These are phyloP conservation scores for Pythium vanterpoolii DNA, from an alignment of 352 stramenopile species.

Conservation along the genomic window DNA sequence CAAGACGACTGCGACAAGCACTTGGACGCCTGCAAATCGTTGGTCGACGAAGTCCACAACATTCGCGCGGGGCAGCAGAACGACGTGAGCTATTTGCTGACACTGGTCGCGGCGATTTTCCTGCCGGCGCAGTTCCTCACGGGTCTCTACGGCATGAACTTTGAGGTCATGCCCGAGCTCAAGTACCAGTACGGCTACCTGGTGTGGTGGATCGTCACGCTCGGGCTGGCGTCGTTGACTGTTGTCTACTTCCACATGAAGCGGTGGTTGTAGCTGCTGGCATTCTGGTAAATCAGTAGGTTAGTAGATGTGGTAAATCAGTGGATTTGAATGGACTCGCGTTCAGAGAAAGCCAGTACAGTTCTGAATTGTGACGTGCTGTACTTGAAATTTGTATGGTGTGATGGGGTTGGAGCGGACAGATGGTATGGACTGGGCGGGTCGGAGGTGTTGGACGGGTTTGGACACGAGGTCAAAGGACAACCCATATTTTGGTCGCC, in stretches of 20 bases:
- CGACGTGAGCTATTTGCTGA: conserved; percentile 79
- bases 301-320: neutral
- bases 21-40: conserved; percentile 57
- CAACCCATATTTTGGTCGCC: conserved; percentile 9
- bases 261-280: conserved; percentile 47
- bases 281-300: conserved; percentile 12
- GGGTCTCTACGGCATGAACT: conserved; percentile 90
- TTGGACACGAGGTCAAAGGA: neutral
- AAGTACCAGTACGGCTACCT: conserved; percentile 72
- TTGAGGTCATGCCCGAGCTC: conserved; percentile 84
- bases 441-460: neutral
- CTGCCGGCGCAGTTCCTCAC: conserved; percentile 86
- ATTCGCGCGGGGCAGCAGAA: conserved; percentile 58
- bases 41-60: conserved; percentile 72
- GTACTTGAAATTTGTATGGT: neutral
- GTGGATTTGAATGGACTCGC: neutral
- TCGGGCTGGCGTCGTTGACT: conserved; percentile 41
- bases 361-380: neutral
- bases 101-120: conserved; percentile 79
- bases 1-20: conserved; percentile 81
- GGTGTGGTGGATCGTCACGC: conserved; percentile 69
- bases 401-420: neutral
- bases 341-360: conserved; percentile 7
- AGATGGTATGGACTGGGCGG: neutral
- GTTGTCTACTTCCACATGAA: conserved; percentile 71